Base-by-base conservation (phyloP, 83 land plant genomes). In the Picea mariana region DNA sequence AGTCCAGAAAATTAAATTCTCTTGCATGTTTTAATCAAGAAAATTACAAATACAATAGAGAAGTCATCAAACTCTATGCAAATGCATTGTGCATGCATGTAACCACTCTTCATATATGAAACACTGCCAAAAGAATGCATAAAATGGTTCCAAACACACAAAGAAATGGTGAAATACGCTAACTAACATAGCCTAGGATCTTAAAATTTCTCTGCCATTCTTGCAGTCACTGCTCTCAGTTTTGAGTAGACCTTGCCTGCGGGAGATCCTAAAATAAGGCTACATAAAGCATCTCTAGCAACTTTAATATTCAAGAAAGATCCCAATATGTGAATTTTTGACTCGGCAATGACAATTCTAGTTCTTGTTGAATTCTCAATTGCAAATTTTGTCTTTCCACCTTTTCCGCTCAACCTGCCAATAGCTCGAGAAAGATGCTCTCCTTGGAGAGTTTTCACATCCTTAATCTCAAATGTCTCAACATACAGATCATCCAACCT, bases 171-270 rank as follows among this genome's bases (percentile, higher is more conserved):
- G 42, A 9, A 42, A 72, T 5, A 72, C 52, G 34, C 34, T 31
- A 31, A 72, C 47, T 44, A 44, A 44, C 47, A 72, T 72, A 18
- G 52, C 23, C 6, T 0, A 23, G 23, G 18, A 44, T 18, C 5
- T 84, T 79, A 91, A 85, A 80, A 93, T 81, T 86, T 90, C 81
- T 94, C 97, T 26, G 93, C 95, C 81, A 94, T 61, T 40, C 97
- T 88, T 42, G 90, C 83, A 23, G 92, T 80, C 7, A 94, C 95
- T 1, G 93, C 84, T 79, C 95, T 90, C 24, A 97, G 86, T 82
- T 95, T 95, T 38, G 99, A 97, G 69, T 97, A 97, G 6, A 97
- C 99, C 85, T 97, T 97, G 24, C 94, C 98, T 78, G 99, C 98
- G 68, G 98, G 99, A 4, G 98, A 95, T 12, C 99, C 99, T 21